phyloP scores from a whole-genome alignment of 352 stramenopile genomes.

The Phytophthora ramorum region DNA sequence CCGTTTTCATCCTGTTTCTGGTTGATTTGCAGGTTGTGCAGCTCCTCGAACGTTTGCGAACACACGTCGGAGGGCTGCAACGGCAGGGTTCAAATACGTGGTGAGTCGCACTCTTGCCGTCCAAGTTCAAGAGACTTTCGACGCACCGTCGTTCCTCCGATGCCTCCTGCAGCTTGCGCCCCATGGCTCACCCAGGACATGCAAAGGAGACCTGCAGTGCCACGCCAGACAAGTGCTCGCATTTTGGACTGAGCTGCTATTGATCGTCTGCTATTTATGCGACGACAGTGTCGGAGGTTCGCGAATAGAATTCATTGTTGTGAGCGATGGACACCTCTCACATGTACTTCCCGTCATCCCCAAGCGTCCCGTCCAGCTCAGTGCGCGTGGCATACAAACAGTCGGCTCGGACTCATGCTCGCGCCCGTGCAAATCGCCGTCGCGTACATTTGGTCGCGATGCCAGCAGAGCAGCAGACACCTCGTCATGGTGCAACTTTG shows the following conservation, averaged over 20 bases:
- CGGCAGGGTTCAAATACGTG: not conserved
- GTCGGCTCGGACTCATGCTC: slow-evolving; percentile 31
- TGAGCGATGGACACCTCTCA: slow-evolving; percentile 27
- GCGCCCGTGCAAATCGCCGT: slow-evolving; percentile 20
- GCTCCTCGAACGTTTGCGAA: slow-evolving; percentile 51
- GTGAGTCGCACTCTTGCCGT: not conserved
- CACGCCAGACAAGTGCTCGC: slow-evolving; percentile 3
- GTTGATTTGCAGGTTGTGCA: slow-evolving; percentile 63
- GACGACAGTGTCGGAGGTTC: not conserved
- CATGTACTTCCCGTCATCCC: slow-evolving; percentile 17
- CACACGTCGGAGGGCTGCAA: slow-evolving; percentile 39
- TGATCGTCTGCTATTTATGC: slow-evolving; percentile 33
- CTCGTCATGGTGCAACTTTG: slow-evolving; percentile 1
- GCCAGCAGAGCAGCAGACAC: not conserved
- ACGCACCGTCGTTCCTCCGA: slow-evolving; percentile 19
- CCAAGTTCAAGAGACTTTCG: not conserved
- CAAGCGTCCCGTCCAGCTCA: slow-evolving; percentile 15
- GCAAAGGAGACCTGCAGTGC: not conserved
- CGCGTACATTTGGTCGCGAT: slow-evolving; percentile 16
- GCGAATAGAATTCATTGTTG: not conserved
- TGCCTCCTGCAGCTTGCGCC: slow-evolving; percentile 10
- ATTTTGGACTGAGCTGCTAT: slow-evolving; percentile 22
- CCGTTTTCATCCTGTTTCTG: slow-evolving; percentile 62
- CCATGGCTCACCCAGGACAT: not conserved
- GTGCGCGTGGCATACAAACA: slow-evolving; percentile 35